Conservation (phyloP, 805 yeast species). For the Cyberlindnera xishuangbannaensis region DNA sequence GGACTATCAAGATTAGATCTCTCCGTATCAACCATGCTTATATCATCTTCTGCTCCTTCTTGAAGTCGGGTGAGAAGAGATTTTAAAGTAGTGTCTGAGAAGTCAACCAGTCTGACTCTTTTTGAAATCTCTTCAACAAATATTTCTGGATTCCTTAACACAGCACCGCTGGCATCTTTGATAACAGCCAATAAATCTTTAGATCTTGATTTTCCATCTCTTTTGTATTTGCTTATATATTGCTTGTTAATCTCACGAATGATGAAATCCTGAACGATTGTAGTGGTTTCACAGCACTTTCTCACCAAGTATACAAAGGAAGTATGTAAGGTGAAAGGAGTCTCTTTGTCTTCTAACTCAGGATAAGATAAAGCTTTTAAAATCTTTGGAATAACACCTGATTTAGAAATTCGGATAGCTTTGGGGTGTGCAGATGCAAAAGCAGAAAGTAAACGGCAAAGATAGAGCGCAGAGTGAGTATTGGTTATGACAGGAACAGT, state of each 20-base stretch:
- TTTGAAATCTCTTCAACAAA: conserved; percentile 42
- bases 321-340: conserved; percentile 37
- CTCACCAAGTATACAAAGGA: conserved; percentile 52
- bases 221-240: conserved; percentile 31
- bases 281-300: conserved; percentile 61
- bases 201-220: conserved; percentile 25
- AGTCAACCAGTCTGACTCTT: conserved; percentile 38
- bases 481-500: conserved; percentile 34
- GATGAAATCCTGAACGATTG: conserved; percentile 43
- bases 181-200: conserved; percentile 42
- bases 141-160: conserved; percentile 40
- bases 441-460: conserved; percentile 50
- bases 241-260: conserved; percentile 43
- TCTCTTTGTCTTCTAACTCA: conserved; percentile 29
- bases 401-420: conserved; percentile 37
- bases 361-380: conserved; percentile 35
- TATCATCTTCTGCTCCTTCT: conserved; percentile 20
- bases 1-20: neutral
- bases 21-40: conserved; percentile 19
- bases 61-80: conserved; percentile 19
- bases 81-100: conserved; percentile 32
- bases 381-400: conserved; percentile 44
- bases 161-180: conserved; percentile 44
- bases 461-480: conserved; percentile 43
- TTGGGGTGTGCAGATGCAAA: conserved; percentile 40